Conservation (phyloP, 108 stramenopile genomes). For the Cyclotella choctawhatcheeana region DNA sequence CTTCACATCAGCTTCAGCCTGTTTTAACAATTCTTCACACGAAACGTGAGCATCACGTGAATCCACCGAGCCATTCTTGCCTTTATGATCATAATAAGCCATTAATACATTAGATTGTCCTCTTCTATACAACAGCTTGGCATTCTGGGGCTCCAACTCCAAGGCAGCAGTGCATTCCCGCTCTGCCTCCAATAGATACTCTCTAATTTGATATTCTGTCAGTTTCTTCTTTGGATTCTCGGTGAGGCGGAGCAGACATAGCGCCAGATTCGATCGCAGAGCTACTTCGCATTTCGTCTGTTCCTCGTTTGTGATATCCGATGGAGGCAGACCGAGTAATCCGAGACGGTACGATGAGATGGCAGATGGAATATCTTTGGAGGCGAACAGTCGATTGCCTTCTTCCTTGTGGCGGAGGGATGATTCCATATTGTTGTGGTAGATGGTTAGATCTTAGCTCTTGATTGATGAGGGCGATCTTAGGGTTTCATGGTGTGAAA, state of each 20-base stretch:
- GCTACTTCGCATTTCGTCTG: conserved; percentile 10
- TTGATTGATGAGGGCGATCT: not conserved
- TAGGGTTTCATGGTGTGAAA: no score
- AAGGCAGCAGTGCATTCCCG: conserved; percentile 22
- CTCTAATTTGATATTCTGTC: not conserved
- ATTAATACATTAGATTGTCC: conserved; percentile 9
- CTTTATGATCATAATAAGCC: not conserved
- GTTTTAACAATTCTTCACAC: not conserved
- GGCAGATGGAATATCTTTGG: conserved; percentile 11
- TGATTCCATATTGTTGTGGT: not conserved
- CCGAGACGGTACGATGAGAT: conserved; percentile 12
- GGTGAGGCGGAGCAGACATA: conserved; percentile 20
- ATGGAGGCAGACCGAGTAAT: not conserved
- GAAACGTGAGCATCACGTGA: not conserved
- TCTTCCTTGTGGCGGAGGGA: conserved; percentile 25
- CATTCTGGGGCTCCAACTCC: conserved; percentile 22
- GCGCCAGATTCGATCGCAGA: conserved; percentile 40
- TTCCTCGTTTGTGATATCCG: not conserved
- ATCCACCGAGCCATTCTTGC: not conserved
- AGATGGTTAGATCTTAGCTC: not conserved
- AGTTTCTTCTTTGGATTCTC: conserved; percentile 5
- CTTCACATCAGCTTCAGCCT: conserved; percentile 15
- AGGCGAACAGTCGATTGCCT: conserved; percentile 14
- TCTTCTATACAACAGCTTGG: conserved; percentile 33
- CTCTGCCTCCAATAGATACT: conserved; percentile 4